phyloP scores from a whole-genome alignment of 345 rosid species.

The Nasturtium officinale region DNA sequence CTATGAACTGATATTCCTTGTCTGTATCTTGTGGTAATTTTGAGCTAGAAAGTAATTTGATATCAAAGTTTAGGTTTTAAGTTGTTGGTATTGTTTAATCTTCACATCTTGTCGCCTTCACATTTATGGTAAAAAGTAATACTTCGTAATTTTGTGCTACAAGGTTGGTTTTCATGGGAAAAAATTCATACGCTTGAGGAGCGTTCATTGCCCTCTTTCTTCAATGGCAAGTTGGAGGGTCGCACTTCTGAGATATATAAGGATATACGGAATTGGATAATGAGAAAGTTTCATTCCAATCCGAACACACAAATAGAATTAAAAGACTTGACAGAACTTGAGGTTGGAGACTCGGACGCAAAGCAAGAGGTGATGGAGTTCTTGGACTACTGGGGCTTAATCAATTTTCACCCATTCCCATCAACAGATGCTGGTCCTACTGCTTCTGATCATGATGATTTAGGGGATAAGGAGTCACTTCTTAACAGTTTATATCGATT shows the following conservation, averaged over 20 bases:
- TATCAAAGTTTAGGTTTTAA: conserved; percentile 1
- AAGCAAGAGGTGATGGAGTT: conserved; percentile 92
- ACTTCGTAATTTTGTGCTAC: conserved; percentile 15
- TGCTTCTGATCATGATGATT: conserved; percentile 46
- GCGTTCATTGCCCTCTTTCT: conserved; percentile 76
- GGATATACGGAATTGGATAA: conserved; percentile 86
- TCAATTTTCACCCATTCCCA: conserved; percentile 91
- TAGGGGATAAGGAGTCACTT: conserved; percentile 49
- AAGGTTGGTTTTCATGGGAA: conserved; percentile 99
- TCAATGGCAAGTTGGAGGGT: conserved; percentile 68
- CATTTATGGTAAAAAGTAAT: background rate
- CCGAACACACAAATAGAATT: conserved; percentile 62
- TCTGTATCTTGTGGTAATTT: background rate
- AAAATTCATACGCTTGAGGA: conserved; percentile 83
- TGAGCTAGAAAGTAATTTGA: background rate
- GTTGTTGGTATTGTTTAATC: conserved; percentile 10
- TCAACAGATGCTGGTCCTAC: conserved; percentile 48
- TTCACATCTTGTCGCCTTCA: background rate
- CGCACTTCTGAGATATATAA: conserved; percentile 67
- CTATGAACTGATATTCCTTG: conserved; percentile 1
- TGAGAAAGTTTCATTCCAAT: conserved; percentile 78
- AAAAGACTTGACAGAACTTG: conserved; percentile 79
- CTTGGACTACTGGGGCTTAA: conserved; percentile 98
- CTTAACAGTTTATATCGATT: conserved; percentile 80
- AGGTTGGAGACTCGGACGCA: conserved; percentile 73